Evolutionary conservation across 2,329 filamentous ascomycete genomes (phyloP), one percentile per base, ranked within the genome.

Genomic region (Colletotrichum spaethianum): DNA sequence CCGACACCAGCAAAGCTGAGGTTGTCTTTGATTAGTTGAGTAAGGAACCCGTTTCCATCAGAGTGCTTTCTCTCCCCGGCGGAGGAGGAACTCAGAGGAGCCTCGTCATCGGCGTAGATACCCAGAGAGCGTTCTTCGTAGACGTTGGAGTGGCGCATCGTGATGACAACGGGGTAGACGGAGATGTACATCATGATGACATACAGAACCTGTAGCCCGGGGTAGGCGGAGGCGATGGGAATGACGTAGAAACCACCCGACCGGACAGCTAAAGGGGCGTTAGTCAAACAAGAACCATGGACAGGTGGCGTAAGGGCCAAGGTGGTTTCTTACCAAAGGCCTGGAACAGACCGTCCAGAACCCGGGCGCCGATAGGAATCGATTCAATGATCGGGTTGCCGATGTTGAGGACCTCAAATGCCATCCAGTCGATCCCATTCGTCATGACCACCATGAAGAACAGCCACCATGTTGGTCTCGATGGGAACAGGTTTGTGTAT

Each of bases 121-220:
- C 91, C 91, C 1, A 93, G 83, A 0, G 89, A 91, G 8, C 90
- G 85, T 76, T 94, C 91, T 78, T 93, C 92, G 77, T 94, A 94
- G 38, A 93, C 89, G 76, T 93, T 93, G 48, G 91, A 92, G 77
- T 91, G 90, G 36, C 92, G 88, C 81, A 92, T 89, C 1, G 88
- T 90, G 70, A 92, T 89, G 33, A 89, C 87, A 28, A 92, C 86
- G 0, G 91, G 90, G 72, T 90, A 92, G 2, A 87, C 88, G 0
- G 89, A 89, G 52, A 92, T 88, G 78, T 92, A 92, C 89, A 92
- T 92, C 83, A 91, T 90, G 67, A 92, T 85, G 16, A 91, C 83
- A 75, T 90, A 92, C 2, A 90, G 80, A 0, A 92, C 84, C 71
- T 91, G 87, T 3, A 92, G 82, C 2, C 88, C 89, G 7, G 90